A percentile compares a stretch with the other conserved stretches of the same genome.
Conservation (phyloP, 352 stramenopile species). For the Globisporangium irregulare region DNA sequence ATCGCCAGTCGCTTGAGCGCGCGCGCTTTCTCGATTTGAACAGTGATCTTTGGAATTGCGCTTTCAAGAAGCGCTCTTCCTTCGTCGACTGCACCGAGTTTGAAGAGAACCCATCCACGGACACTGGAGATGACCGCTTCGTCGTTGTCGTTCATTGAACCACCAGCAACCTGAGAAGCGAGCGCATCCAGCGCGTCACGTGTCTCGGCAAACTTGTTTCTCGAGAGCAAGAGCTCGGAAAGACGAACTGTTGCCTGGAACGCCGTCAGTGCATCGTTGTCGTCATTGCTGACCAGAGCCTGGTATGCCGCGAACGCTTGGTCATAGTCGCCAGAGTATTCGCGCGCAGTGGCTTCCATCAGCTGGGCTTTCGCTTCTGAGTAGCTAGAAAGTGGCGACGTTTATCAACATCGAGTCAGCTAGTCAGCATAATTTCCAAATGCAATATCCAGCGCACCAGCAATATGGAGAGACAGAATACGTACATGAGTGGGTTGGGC, state of each 20-base stretch:
- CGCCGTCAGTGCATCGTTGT: constrained; percentile 18
- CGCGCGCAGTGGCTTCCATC: constrained; percentile 48
- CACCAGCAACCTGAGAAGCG: not conserved
- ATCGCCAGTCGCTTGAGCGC: constrained; percentile 70
- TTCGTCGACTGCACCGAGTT: constrained; percentile 32
- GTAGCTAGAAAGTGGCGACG: constrained; percentile 26
- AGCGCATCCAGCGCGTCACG: constrained; percentile 30
- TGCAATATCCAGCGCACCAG: too few relatives aligned
- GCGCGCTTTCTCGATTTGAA: constrained; percentile 23
- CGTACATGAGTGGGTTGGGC: constrained; percentile 42
- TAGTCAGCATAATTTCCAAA: too few relatives aligned
- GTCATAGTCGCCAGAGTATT: constrained; percentile 47
- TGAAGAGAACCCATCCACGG: constrained; percentile 51
- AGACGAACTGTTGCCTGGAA: constrained; percentile 38
- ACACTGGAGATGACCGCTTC: constrained; percentile 26
- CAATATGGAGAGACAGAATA: not conserved
- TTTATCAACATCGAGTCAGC: too few relatives aligned
- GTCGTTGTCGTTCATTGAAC: constrained; percentile 15
- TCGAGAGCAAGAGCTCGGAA: constrained; percentile 44
- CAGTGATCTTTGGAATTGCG: constrained; percentile 29
- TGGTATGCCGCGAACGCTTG: constrained; percentile 47
- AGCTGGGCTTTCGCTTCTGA: constrained; percentile 52
- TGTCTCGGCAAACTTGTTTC: constrained; percentile 29
- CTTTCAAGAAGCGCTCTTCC: constrained; percentile 39
- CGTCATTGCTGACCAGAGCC: constrained; percentile 19